Conservation (phyloP, 257 asterid species). For the Leptodermis oblonga region DNA sequence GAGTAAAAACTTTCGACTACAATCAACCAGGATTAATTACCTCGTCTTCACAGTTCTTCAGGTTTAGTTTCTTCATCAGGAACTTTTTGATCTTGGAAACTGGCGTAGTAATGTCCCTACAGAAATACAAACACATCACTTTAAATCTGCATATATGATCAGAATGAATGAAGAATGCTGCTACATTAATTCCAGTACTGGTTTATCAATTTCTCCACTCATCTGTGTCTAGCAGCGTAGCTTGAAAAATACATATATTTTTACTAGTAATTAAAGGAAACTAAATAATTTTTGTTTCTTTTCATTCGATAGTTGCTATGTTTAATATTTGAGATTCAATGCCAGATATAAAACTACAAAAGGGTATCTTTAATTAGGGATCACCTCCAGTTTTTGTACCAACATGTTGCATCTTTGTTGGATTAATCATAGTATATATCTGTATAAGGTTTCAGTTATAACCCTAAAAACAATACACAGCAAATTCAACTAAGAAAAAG, state of each 20-base stretch:
- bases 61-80: conserved; percentile 20
- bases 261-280: too few relatives aligned
- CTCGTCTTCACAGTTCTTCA: conserved; percentile 21
- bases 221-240: too few relatives aligned
- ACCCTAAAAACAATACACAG: not conserved
- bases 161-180: not conserved
- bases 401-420: not conserved
- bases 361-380: not conserved
- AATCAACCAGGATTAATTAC: conserved; percentile 18
- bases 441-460: not conserved
- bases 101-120: conserved; percentile 20
- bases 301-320: not conserved
- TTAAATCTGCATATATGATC: not conserved
- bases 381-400: not conserved
- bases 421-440: too few relatives aligned
- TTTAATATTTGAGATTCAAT: not conserved
- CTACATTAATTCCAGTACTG: not conserved
- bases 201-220: not conserved
- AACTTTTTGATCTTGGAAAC: conserved; percentile 16
- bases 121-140: not conserved
- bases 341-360: not conserved
- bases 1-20: too few relatives aligned
- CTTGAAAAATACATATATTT: too few relatives aligned
- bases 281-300: not conserved
- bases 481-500: not conserved